Evolutionary conservation across 192 early-diverging fungal genomes (phyloP), one percentile per base, ranked within the genome.

Genomic region (Ramicandelaber brevisporus): DNA sequence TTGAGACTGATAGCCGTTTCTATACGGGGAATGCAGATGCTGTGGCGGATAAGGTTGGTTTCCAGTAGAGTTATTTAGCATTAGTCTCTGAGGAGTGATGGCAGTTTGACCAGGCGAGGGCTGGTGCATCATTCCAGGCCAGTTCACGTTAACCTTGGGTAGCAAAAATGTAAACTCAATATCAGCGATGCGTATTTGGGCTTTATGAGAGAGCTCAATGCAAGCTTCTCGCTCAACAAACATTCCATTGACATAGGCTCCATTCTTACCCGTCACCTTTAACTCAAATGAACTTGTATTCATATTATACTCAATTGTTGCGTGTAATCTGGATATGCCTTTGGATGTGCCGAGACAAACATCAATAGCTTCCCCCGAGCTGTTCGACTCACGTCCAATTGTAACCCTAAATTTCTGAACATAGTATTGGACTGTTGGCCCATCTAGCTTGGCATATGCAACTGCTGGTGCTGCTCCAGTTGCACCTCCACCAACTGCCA

Each of bases 391-490:
- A 9, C 85, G 61, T 7, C 85, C 85, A 16, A 90, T 41, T 5
- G 63, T 61, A 2, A 83, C 70, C 33, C 73, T 65, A 5, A 84
- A 52, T 7, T 75, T 77, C 26, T 70, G 61, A 29, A 90, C 70
- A 34, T 77, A 83, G 50, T 84, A 86, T 46, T 70, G 75, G 30
- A 82, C 68, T 14, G 69, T 66, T 12, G 72, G 60, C 17, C 81
- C 74, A 40, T 81, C 76, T 10, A 88, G 63, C 50, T 88, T 88
- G 12, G 83, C 83, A 41, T 82, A 88, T 0, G 79, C 79, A n/a
- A n/a, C n/a, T n/a, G n/a, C n/a, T n/a, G n/a, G n/a, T n/a, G n/a
- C n/a, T n/a, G n/a, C n/a, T n/a, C n/a, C n/a, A n/a, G n/a, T n/a
- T n/a, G n/a, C n/a, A n/a, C n/a, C n/a, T n/a, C n/a, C n/a, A n/a